Base-by-base conservation (phyloP, 768 basidiomycete genomes). In the Neoboletus brunneissimus region DNA sequence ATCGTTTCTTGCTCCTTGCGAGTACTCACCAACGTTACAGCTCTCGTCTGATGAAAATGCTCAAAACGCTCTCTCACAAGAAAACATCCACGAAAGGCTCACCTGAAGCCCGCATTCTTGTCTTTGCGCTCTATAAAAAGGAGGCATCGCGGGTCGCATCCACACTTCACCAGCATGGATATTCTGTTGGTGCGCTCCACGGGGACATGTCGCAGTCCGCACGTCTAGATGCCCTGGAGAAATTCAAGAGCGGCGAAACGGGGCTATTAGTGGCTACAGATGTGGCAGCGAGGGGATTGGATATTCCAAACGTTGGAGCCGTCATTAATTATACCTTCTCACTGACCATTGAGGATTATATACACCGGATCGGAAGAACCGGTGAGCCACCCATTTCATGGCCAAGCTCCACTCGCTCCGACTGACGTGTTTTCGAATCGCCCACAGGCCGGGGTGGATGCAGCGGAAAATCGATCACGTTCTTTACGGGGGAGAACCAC, bases 321-420 rank as follows among this genome's bases (percentile, higher is more conserved):
- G 97, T 99, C 46, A 84, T 98, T 70, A 97, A 98, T 75, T 96
- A 97, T 67, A 95, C 91, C n/a, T 98, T 95, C 76, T 96, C 96
- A 40, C 77, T 99, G 67, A 98, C 94, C 2, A 88, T 98, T 47
- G 96, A 97, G 75, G 88, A 92, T 75, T 95, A 89, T 65, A 82
- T 93, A 64, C 92, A 94, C 72, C 88, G 92, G 10, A 94, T 94
- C 57, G 92, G 92, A 45, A 81, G 92, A 57, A 94, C 93, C 2
- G 91, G 90, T 89, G 66, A 51, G 69, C 48, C 42, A 41, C 32
- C 32, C 37, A n/a, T 38, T 56, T 41, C 8, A 35, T 31, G 52
- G 20, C 4, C 42, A 23, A 9, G 3, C 35, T 31, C 15, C 43
- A 15, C 32, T 29, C 3, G 23, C 32, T 13, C 35, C 48, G 18